These are phyloP conservation scores for Pleurotus sapidus DNA, from an alignment of 768 basidiomycete species.

Conservation along the genomic window DNA sequence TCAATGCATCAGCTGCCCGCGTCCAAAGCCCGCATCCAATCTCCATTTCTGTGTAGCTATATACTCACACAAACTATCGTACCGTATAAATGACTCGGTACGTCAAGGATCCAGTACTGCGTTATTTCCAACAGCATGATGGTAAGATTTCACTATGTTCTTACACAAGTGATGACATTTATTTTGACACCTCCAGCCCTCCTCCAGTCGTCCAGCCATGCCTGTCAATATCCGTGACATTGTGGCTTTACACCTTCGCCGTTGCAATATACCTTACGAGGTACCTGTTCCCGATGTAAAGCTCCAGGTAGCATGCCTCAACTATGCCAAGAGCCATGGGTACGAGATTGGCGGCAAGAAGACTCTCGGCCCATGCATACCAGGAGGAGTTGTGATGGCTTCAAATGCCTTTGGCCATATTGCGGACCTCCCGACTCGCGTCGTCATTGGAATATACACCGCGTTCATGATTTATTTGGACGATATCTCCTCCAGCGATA, in stretches of 20 bases:
- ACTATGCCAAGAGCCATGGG: conserved; percentile 16
- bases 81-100: no score
- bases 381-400: conserved; percentile 18
- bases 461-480: conserved; percentile 29
- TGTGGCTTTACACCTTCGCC: neutral
- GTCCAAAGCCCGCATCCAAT: no score
- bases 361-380: conserved; percentile 21
- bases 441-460: conserved; percentile 32
- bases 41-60: no score
- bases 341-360: conserved; percentile 17
- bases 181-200: no score
- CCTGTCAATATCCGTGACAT: neutral
- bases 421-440: conserved; percentile 17
- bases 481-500: conserved; percentile 21
- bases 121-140: no score
- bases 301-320: conserved; percentile 15
- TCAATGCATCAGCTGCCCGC: no score
- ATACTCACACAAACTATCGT: no score
- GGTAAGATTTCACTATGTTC: no score
- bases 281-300: neutral
- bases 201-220: neutral
- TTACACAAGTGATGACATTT: no score
- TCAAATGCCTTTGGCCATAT: conserved; percentile 20
- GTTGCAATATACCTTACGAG: neutral
- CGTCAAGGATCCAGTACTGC: no score